Evolutionary conservation across 768 basidiomycete genomes (phyloP).

Genomic region (Trametes punicea): DNA sequence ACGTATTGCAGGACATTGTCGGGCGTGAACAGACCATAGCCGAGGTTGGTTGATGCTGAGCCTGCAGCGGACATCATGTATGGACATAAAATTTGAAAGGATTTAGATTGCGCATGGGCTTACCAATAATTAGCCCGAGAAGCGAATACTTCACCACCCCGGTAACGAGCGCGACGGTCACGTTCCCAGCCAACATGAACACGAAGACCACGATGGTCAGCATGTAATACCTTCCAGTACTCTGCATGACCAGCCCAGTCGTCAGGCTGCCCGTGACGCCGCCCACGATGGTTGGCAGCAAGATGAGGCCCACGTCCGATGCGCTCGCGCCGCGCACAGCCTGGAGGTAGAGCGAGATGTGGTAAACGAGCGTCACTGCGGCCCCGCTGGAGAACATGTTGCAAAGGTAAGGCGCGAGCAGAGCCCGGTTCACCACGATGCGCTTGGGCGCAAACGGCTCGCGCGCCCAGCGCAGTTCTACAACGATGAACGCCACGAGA

Average conservation of each 20-base stretch:
- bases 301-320: constrained; percentile 47
- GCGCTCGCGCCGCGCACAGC: constrained; percentile 49
- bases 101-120: too few relatives aligned
- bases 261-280: constrained; percentile 47
- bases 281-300: constrained; percentile 47
- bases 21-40: constrained; percentile 18
- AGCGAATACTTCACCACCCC: constrained; percentile 38
- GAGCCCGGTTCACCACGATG: constrained; percentile 47
- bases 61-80: constrained; percentile 9
- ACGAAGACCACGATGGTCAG: constrained; percentile 45
- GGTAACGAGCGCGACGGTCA: constrained; percentile 37
- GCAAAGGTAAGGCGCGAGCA: constrained; percentile 54
- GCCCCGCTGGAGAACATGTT: constrained; percentile 55
- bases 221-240: constrained; percentile 54
- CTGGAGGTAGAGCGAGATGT: constrained; percentile 55
- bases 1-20: not conserved
- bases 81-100: not conserved
- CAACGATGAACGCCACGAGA: constrained; percentile 35
- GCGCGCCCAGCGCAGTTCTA: constrained; percentile 49
- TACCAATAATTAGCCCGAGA: constrained; percentile 41
- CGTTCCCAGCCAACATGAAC: constrained; percentile 37
- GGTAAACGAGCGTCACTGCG: constrained; percentile 46
- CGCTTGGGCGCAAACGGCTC: constrained; percentile 59
- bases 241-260: constrained; percentile 54
- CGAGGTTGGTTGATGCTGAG: constrained; percentile 20